Base-by-base conservation (phyloP, 2,329 filamentous ascomycete genomes). In the Stemphylium vesicarium region DNA sequence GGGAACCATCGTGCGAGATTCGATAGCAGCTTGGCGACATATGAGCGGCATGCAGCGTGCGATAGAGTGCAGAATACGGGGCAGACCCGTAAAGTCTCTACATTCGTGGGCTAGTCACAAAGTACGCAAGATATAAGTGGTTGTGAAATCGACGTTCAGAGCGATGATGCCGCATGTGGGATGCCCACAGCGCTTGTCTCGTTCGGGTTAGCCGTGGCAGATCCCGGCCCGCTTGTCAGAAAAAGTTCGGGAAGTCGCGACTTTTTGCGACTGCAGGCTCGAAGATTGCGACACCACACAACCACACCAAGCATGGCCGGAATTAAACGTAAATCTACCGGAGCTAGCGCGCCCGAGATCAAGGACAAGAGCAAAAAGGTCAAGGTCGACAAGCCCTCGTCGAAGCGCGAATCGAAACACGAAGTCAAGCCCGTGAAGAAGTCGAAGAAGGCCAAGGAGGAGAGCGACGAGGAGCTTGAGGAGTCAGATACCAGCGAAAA, bases 361-460 rank as follows among this genome's bases (percentile, higher is more conserved):
- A 69, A 68, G 51, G 38, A 33, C 22, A 70, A 68, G 38, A 67
- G 56, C 54, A 81, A 80, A 61, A 79, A 78, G 50, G 64, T 63
- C 48, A 75, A 74, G 58, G 63, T 71, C 32, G 70, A 73, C 31
- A 75, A 75, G 57, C 45, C 67, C 8, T 48, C 64, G 4, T 62
- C 63, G 20, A 75, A 73, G 57, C 57, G 57, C 41, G 58, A 62
- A 16, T 60, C 65, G 37, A 68, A 69, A 45, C 61, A 69, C 50
- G 63, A 56, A 26, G 60, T 65, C 33, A 69, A 67, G 55, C 62
- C 63, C 10, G 45, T 53, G 31, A 72, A 75, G 57, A 63, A 64
- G 53, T 64, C 64, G 38, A 73, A 70, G 52, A 72, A 71, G 61
- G 40, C 55, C 36, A 69, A 67, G 48, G 59, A 66, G 43, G 60